A percentile compares a stretch with the other conserved stretches of the same genome.
These are phyloP conservation scores for Stephanodiscus triporus DNA, from an alignment of 108 stramenopile species.

Conservation along the genomic window DNA sequence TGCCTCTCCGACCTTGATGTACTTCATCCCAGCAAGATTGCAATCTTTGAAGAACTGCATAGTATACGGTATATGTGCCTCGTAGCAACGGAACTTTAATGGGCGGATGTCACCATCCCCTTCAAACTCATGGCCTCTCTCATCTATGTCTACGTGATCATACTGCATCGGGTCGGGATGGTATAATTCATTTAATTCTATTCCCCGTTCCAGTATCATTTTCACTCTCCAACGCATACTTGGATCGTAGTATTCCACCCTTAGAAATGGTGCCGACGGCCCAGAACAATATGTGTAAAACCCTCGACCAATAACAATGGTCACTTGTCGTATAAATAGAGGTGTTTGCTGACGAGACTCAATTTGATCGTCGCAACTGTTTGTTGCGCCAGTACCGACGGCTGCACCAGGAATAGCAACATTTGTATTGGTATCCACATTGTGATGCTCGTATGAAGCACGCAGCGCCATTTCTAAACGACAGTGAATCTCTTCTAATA, in stretches of 20 bases:
- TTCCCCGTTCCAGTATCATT: slow-evolving; percentile 72
- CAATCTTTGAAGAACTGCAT: slow-evolving; percentile 90
- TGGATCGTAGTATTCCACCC: slow-evolving; percentile 90
- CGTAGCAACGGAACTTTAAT: slow-evolving; percentile 83
- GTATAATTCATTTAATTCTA: slow-evolving; percentile 62
- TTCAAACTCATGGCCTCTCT: slow-evolving; percentile 10
- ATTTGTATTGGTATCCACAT: slow-evolving; percentile 2
- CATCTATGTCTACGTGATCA: slow-evolving; percentile 35
- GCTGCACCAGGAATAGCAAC: neutral
- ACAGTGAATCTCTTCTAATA: slow-evolving; percentile 43
- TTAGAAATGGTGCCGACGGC: slow-evolving; percentile 67
- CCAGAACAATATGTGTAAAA: slow-evolving; percentile 88
- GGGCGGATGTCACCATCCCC: slow-evolving; percentile 30
- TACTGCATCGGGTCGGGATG: slow-evolving; percentile 75
- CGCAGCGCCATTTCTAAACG: slow-evolving; percentile 47
- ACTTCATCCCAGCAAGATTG: slow-evolving; percentile 79
- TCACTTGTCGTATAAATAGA: slow-evolving; percentile 65
- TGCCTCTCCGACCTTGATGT: slow-evolving; percentile 66
- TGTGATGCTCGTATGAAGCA: slow-evolving; percentile 23
- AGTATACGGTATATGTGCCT: slow-evolving; percentile 90
- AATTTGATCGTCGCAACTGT: slow-evolving; percentile 9
- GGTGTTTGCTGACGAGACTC: slow-evolving; percentile 3
- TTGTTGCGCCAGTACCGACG: neutral
- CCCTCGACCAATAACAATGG: slow-evolving; percentile 77
- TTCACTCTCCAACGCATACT: slow-evolving; percentile 82